Conservation (phyloP, 371 early-diverging fungal species). For the Blyttiomyces sp. region DNA sequence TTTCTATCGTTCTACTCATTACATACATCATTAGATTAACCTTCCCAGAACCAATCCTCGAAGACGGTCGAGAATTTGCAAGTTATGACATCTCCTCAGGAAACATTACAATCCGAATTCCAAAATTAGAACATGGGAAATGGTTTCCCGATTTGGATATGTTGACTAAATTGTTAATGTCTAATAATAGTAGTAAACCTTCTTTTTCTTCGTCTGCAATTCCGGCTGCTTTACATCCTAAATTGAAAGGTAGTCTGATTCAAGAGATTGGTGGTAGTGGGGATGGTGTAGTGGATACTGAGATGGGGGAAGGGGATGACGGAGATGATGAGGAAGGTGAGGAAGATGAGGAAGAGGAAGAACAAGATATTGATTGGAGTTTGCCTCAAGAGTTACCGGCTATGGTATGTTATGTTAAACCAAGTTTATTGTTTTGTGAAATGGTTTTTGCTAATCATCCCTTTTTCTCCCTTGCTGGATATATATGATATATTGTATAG, state of each 20-base stretch:
- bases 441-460: background rate
- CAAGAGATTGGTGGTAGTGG: background rate
- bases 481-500: too few relatives aligned
- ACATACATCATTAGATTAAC: constrained; percentile 57
- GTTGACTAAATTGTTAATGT: constrained; percentile 68
- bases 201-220: too few relatives aligned
- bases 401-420: too few relatives aligned
- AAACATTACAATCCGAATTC: constrained; percentile 66
- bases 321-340: constrained; percentile 33
- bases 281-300: background rate
- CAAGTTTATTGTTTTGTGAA: background rate
- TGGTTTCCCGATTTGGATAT: constrained; percentile 85
- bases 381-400: constrained; percentile 68
- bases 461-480: too few relatives aligned
- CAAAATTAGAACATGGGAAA: constrained; percentile 76
- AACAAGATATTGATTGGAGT: constrained; percentile 81
- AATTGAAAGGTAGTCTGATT: too few relatives aligned
- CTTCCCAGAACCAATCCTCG: constrained; percentile 77
- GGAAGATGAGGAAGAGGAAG: constrained; percentile 17
- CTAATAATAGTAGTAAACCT: too few relatives aligned
- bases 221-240: too few relatives aligned
- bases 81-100: constrained; percentile 78
- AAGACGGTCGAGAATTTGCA: constrained; percentile 82
- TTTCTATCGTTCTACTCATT: background rate
- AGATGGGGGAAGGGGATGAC: too few relatives aligned